Evolutionary conservation across 768 basidiomycete genomes (phyloP), one percentile per base, ranked within the genome.

Genomic region (Mycena capillaripes): DNA sequence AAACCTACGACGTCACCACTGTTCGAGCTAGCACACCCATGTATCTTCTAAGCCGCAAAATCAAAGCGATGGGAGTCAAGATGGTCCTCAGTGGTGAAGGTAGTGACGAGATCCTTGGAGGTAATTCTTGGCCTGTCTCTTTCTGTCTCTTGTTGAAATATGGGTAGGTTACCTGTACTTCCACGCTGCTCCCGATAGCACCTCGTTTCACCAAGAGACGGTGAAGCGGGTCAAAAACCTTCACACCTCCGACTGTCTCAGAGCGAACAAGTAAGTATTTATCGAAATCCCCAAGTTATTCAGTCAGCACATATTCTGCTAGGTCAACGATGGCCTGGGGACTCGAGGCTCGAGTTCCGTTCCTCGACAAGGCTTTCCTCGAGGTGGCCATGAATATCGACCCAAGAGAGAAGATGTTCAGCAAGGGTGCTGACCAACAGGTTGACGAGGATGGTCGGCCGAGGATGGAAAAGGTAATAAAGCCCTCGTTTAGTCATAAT

Each of bases 271-370:
- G 95, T 95, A 71, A 75, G 89, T 79, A 57, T 70, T 34, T 21
- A 8, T 6, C 14, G 36, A 57, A 66, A 42, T 21, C 44, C 55
- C 53, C 42, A 38, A 4, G 38, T 38, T 69, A 61, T 52, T 14
- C 61, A 30, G 21, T 52, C 21, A 48, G 34, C 46, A 34, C 30
- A 30, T 52, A 36, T 48, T 50, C 58, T 69, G 53, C 52, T 72
- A 95, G 95, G 79, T 98, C 97, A 30, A 99, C 98, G 10, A 99
- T 99, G 98, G 98, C 98, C 1, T 99, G 97, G 97, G 98, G 98
- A 73, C 91, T 99, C 56, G 98, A 99, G 81, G 97, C 97, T 3
- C 95, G 98, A 57, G 98, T 99, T 7, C 98, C 98, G 16, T 99
- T 99, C 91, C 91, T 99, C 66, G 98, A 99, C 87, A 97, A 97